phyloP scores from a whole-genome alignment of 176 grass and related monocot species.

The Lolium rigidum region DNA sequence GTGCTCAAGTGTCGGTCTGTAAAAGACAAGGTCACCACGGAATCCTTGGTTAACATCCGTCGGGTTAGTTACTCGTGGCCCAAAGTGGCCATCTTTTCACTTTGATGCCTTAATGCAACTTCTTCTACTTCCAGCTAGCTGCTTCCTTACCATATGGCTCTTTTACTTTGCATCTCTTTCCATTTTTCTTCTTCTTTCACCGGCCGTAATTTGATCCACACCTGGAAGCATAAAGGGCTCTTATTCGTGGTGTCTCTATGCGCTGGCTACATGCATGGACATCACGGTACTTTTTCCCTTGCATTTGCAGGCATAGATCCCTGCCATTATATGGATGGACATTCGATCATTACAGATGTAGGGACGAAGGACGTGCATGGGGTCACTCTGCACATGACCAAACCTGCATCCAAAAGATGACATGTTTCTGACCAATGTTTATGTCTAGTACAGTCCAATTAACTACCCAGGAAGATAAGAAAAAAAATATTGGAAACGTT shows the following conservation, averaged over 20 bases:
- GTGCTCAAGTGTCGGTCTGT: background rate
- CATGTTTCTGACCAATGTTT: conserved; percentile 18
- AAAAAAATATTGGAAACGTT: background rate
- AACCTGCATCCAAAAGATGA: background rate
- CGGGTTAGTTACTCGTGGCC: background rate
- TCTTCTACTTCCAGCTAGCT: conserved; percentile 22
- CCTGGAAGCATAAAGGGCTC: conserved; percentile 30
- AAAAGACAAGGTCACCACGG: background rate
- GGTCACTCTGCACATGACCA: conserved; percentile 26
- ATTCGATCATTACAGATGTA: conserved; percentile 20
- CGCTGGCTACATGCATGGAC: background rate
- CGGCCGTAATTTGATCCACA: conserved; percentile 22
- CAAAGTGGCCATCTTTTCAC: conserved; percentile 40
- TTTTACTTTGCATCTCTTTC: conserved; percentile 47
- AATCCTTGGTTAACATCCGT: background rate
- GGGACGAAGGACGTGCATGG: conserved; percentile 4
- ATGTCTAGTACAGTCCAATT: background rate
- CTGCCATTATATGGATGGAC: conserved; percentile 3
- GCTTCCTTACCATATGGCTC: conserved; percentile 5
- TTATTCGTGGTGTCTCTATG: conserved; percentile 17
- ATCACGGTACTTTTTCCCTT: conserved; percentile 8
- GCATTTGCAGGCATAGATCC: background rate
- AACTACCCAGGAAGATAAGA: background rate
- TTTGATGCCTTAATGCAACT: conserved; percentile 27
- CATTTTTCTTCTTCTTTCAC: background rate